phyloP scores from a whole-genome alignment of 345 rosid genomes.

The Hevea brasiliensis region DNA sequence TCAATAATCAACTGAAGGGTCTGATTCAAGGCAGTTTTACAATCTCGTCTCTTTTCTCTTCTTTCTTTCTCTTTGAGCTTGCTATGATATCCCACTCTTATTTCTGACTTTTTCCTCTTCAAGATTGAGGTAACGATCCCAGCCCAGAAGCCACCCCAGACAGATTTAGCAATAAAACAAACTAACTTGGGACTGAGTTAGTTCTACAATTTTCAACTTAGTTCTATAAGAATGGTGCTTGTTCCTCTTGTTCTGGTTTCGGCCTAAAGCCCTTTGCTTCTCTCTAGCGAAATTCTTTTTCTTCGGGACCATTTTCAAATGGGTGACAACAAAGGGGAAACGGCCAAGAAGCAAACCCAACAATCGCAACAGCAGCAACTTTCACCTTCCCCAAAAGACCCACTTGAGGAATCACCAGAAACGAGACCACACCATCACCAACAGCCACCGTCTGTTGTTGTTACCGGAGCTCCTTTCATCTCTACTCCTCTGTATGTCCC shows the following conservation, averaged over 20 bases:
- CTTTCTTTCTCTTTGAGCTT: conserved; percentile 12
- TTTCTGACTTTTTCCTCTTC: neutral
- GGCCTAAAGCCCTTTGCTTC: neutral
- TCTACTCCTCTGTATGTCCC: conserved; percentile 62
- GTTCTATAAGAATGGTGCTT: conserved; percentile 18
- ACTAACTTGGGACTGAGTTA: neutral
- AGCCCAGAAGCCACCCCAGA: conserved; percentile 2
- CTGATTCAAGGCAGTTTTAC: conserved; percentile 55
- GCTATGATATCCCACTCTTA: neutral
- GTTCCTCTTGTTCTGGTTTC: conserved; percentile 24
- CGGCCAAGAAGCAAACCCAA: conserved; percentile 51
- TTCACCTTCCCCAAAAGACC: conserved; percentile 55
- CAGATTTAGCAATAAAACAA: conserved; percentile 2
- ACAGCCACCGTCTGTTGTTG: conserved; percentile 34
- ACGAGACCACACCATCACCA: conserved; percentile 42
- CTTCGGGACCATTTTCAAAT: conserved; percentile 41
- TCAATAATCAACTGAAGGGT: conserved; percentile 39
- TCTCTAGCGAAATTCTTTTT: neutral
- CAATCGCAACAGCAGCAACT: conserved; percentile 22
- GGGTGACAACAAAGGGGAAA: conserved; percentile 62
- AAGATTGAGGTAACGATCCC: neutral
- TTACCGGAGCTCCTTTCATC: conserved; percentile 40
- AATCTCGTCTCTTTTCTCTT: conserved; percentile 31
- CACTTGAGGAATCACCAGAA: conserved; percentile 48
- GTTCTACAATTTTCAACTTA: conserved; percentile 1